Evolutionary conservation across 192 early-diverging fungal species (phyloP).

Genomic region (Mortierella hygrophila): DNA sequence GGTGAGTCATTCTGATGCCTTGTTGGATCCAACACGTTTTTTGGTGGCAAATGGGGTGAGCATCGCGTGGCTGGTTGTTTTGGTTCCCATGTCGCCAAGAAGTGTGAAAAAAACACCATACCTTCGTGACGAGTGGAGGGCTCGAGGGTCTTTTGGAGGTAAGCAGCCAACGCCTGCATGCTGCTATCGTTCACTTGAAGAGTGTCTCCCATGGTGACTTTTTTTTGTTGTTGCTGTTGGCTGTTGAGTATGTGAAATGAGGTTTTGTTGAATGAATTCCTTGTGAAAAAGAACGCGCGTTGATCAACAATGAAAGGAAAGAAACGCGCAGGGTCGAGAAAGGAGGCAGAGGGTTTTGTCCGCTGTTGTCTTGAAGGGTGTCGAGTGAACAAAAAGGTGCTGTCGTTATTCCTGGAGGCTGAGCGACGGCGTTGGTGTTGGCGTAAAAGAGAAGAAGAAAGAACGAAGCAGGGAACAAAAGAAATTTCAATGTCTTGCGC

Average conservation of each 20-base stretch:
- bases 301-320: no score
- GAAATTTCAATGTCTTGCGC: no score
- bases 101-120: slow-evolving; percentile 45
- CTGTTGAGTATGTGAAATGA: not conserved
- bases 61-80: not conserved
- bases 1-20: slow-evolving; percentile 49
- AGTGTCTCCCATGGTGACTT: slow-evolving; percentile 17
- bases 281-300: not conserved
- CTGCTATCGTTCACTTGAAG: slow-evolving; percentile 67
- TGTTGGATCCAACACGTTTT: slow-evolving; percentile 56
- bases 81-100: slow-evolving; percentile 42
- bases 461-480: no score
- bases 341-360: no score
- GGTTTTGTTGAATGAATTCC: not conserved
- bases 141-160: slow-evolving; percentile 72
- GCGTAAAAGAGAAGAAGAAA: no score
- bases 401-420: no score
- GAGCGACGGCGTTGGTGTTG: no score
- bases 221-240: no score
- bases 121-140: slow-evolving; percentile 69
- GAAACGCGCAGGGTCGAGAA: no score
- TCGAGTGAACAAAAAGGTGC: no score
- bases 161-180: slow-evolving; percentile 61
- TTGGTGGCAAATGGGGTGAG: slow-evolving; percentile 58
- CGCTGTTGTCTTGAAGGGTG: no score